Evolutionary conservation across 768 basidiomycete species (phyloP).

Genomic region (Tricholoma matsutake): DNA sequence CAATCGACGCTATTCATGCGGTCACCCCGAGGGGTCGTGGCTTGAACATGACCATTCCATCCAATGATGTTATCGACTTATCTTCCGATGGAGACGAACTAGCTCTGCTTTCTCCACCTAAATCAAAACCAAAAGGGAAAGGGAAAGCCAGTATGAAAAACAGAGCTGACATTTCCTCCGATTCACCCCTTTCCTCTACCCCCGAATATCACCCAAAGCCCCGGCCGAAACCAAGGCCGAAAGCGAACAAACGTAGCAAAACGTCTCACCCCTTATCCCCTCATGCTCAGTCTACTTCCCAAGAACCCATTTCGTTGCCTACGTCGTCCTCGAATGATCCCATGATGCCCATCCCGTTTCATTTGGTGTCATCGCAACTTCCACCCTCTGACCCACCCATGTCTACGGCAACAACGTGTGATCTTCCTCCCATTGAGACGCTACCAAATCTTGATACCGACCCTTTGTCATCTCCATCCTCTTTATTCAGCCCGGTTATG

Average conservation of each 20-base stretch:
- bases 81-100: constrained; percentile 42
- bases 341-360: constrained; percentile 15
- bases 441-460: constrained; percentile 22
- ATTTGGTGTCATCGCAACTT: constrained; percentile 20
- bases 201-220: not conserved
- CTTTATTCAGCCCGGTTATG: constrained; percentile 22
- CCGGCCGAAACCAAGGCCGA: not conserved
- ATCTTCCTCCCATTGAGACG: constrained; percentile 34
- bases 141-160: constrained; percentile 5
- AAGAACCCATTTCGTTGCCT: constrained; percentile 9
- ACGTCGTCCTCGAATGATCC: constrained; percentile 15
- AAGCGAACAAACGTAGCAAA: not conserved
- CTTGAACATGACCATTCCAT: not conserved
- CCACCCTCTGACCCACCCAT: constrained; percentile 34
- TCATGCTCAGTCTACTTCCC: not conserved
- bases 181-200: not conserved
- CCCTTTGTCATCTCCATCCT: constrained; percentile 32
- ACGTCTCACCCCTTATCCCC: constrained; percentile 3
- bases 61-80: constrained; percentile 42
- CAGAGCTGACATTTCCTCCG: not conserved
- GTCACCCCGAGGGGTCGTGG: not conserved
- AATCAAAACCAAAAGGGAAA: constrained; percentile 21
- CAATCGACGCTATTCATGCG: not conserved
- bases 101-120: constrained; percentile 24
- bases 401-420: constrained; percentile 23